Evolutionary conservation across 208 protist species (phyloP).

Genomic region (Vickermania ingenoplastis): DNA sequence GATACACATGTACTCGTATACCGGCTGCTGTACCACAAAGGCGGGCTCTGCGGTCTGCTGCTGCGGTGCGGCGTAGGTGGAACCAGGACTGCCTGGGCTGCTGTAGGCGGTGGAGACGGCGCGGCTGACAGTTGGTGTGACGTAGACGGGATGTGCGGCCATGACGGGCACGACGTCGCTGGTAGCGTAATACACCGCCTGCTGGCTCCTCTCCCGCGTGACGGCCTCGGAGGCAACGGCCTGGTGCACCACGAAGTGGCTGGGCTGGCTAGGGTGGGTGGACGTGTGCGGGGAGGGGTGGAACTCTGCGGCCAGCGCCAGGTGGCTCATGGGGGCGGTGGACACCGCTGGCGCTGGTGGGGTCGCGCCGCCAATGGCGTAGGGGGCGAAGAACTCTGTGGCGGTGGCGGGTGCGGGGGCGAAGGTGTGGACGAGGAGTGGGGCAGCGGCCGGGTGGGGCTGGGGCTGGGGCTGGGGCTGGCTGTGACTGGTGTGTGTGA

Average conservation of each 20-base stretch:
- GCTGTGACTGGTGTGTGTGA: background rate
- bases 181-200: background rate
- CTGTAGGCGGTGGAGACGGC: conserved; percentile 1
- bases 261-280: too few relatives aligned
- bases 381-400: background rate
- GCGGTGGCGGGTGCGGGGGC: background rate
- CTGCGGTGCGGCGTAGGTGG: background rate
- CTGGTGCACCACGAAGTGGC: background rate
- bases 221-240: background rate
- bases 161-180: background rate
- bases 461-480: background rate
- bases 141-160: too few relatives aligned
- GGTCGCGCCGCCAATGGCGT: background rate
- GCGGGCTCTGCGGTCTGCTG: background rate
- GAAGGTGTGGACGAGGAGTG: background rate
- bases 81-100: background rate
- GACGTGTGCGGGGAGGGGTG: background rate
- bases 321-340: background rate
- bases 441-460: background rate
- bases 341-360: background rate
- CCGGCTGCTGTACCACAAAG: background rate
- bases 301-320: background rate
- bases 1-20: background rate
- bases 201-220: background rate
- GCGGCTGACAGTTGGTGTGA: background rate